These are phyloP conservation scores for Platanthera zijinensis DNA, from an alignment of 106 monocot species.

Conservation along the genomic window DNA sequence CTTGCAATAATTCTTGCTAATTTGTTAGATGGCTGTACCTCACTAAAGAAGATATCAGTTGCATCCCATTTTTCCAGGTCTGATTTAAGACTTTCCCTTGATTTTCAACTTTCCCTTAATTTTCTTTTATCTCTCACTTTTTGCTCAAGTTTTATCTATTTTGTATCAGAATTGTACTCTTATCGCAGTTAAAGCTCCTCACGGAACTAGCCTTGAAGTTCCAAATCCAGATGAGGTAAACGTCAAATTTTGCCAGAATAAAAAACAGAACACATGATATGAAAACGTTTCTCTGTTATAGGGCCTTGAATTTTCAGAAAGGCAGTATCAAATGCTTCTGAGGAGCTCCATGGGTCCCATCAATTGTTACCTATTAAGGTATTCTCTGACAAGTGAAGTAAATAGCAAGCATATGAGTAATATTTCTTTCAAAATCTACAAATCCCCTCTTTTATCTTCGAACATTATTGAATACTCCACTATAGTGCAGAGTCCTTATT, in stretches of 20 bases:
- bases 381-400: slow-evolving; percentile 5
- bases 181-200: slow-evolving; percentile 88
- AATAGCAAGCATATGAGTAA: background rate
- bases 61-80: slow-evolving; percentile 62
- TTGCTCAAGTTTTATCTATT: slow-evolving; percentile 7
- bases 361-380: slow-evolving; percentile 86
- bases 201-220: slow-evolving; percentile 86
- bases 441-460: background rate
- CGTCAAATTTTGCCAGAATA: background rate
- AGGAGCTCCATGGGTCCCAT: slow-evolving; percentile 86
- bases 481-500: background rate
- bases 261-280: background rate
- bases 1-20: background rate
- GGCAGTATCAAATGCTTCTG: slow-evolving; percentile 53
- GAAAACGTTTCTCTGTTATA: background rate
- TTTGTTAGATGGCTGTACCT: slow-evolving; percentile 58
- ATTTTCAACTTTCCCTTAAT: background rate
- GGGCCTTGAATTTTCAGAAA: slow-evolving; percentile 48
- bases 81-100: background rate
- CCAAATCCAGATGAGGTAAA: slow-evolving; percentile 86
- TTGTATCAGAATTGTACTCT: slow-evolving; percentile 51
- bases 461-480: background rate
- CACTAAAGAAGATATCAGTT: slow-evolving; percentile 68
- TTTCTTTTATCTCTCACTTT: background rate
- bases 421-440: background rate